Percentiles rank a stretch among this genome's conserved stretches.
Evolutionary conservation across 768 basidiomycete species (phyloP).

Genomic region (Trametes sanguinea): DNA sequence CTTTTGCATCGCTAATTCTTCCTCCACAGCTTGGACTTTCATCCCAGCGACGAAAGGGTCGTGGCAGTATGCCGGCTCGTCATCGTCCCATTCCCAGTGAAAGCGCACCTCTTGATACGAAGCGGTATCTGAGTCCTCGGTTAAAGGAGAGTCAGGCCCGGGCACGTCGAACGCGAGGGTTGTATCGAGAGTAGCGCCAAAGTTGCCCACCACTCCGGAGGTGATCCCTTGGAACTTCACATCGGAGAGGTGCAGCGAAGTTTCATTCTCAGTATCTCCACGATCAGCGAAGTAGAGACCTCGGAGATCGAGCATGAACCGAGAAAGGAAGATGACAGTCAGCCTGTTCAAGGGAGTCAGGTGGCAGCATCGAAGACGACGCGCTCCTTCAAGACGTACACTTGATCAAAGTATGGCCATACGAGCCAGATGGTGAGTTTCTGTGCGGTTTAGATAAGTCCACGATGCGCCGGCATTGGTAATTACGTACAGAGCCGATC

Average conservation of each 20-base stretch:
- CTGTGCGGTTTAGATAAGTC: neutral
- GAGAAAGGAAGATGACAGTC: conserved; percentile 10
- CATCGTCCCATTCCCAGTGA: neutral
- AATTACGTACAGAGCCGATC: neutral
- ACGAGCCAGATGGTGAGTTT: conserved; percentile 5
- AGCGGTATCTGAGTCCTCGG: neutral
- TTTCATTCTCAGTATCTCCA: neutral
- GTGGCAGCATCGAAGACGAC: neutral
- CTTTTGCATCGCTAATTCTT: neutral
- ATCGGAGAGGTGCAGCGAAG: conserved; percentile 6
- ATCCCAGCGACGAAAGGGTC: conserved; percentile 2
- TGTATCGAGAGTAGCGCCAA: conserved; percentile 6
- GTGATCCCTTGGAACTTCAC: conserved; percentile 2
- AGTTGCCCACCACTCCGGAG: conserved; percentile 9
- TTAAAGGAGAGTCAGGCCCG: neutral
- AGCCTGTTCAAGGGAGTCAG: neutral
- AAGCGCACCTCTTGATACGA: neutral
- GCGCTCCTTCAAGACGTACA: neutral
- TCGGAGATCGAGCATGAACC: conserved; percentile 12
- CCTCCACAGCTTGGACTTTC: neutral
- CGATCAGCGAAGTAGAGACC: conserved; percentile 3
- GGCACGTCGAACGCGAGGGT: neutral
- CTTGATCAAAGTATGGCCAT: conserved; percentile 10
- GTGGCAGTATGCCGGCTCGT: neutral
- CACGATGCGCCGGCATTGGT: neutral